phyloP scores from a whole-genome alignment of 1,284 basidiomycete genomes.

The Ganoderma boninense region DNA sequence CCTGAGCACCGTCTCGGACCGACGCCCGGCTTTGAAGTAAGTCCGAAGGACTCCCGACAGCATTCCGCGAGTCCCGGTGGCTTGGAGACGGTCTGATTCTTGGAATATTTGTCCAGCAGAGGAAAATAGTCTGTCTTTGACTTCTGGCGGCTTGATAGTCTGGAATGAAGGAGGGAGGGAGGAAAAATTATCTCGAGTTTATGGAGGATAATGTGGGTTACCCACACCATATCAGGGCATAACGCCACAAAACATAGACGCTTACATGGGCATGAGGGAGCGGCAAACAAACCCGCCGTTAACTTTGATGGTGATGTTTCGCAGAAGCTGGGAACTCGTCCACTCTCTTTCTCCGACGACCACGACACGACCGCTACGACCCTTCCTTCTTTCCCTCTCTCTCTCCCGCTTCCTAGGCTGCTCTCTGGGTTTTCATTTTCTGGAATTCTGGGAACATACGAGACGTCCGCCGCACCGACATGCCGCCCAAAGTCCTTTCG shows the following conservation, averaged over 20 bases:
- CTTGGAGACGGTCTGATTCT: background rate
- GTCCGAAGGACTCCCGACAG: background rate
- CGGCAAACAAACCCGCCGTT: conserved; percentile 31
- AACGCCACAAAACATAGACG: conserved; percentile 16
- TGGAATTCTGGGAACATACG: conserved; percentile 21
- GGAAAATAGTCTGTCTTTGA: background rate
- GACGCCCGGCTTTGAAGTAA: background rate
- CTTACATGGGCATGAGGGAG: conserved; percentile 22
- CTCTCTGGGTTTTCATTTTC: conserved; percentile 8
- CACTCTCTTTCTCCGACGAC: conserved; percentile 32
- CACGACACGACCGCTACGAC: conserved; percentile 35
- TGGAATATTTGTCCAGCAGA: background rate
- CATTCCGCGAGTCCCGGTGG: background rate
- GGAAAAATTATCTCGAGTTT: background rate
- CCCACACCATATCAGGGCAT: conserved; percentile 13
- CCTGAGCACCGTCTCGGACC: background rate
- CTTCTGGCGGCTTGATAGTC: background rate
- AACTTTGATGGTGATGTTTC: conserved; percentile 35
- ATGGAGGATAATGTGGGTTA: background rate
- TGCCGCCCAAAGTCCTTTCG: conserved; percentile 60
- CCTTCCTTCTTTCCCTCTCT: conserved; percentile 13
- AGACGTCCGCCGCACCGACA: conserved; percentile 24
- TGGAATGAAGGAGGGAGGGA: background rate
- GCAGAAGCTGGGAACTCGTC: conserved; percentile 31
- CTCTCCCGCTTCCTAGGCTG: conserved; percentile 4